Evolutionary conservation across 331 rosid species (phyloP).

Genomic region (Rosa hybrid): DNA sequence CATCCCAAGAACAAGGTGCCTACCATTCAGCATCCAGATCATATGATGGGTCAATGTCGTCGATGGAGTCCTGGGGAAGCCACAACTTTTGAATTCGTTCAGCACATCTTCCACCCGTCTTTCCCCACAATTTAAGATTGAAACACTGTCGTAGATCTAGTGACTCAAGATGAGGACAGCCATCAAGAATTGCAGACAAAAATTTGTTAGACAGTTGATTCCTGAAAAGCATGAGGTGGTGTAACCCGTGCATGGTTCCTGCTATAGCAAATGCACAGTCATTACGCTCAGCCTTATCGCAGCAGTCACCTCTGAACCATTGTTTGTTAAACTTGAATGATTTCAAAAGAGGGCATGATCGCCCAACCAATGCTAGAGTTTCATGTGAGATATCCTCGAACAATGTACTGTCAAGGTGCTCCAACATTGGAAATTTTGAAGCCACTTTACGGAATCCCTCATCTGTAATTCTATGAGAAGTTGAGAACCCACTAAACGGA

Average conservation of each 20-base stretch:
- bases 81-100: constrained; percentile 41
- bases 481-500: constrained; percentile 27
- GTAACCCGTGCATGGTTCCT: constrained; percentile 37
- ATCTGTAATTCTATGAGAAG: constrained; percentile 32
- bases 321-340: constrained; percentile 38
- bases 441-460: constrained; percentile 35
- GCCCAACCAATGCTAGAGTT: constrained; percentile 43
- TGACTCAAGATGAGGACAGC: constrained; percentile 52
- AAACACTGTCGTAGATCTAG: constrained; percentile 50
- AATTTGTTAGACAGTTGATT: constrained; percentile 50
- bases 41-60: constrained; percentile 21
- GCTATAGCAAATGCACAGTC: constrained; percentile 46
- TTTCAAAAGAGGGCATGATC: constrained; percentile 37
- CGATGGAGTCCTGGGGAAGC: constrained; percentile 33
- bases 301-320: not conserved
- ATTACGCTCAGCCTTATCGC: not conserved
- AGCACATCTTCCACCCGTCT: constrained; percentile 38
- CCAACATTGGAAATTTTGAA: constrained; percentile 40
- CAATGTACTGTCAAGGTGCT: constrained; percentile 44
- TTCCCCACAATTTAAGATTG: constrained; percentile 34
- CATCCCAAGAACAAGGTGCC: not conserved
- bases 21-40: not conserved
- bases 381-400: constrained; percentile 12
- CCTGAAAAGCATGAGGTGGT: constrained; percentile 47
- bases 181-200: constrained; percentile 49